Evolutionary conservation across 2,329 filamentous ascomycete species (phyloP), one percentile per base, ranked within the genome.

Genomic region (Sclerotinia glacialis): DNA sequence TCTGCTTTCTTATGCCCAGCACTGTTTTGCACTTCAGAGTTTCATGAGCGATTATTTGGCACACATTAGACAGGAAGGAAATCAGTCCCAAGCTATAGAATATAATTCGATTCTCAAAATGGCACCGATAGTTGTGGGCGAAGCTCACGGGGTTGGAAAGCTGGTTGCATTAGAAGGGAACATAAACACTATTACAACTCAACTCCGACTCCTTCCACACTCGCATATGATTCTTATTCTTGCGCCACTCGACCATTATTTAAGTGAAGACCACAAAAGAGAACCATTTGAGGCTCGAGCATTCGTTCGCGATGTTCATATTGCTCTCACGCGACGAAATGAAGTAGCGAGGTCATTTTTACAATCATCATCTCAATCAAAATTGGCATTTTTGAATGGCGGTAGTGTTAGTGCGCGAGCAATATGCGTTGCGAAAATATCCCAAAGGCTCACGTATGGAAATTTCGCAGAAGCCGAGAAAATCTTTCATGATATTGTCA

Each of bases 111-210:
- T 52, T 44, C 58, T 52, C 55, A 62, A 40, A 64, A 68, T 70
- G 67, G 26, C 62, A 31, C 53, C 61, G 34, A 55, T 31, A 18
- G 21, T 26, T 6, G 16, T 42, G 31, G 44, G 61, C 28, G 26
- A 61, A 23, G 49, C 65, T 28, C 40, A 61, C 44, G 23, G 46
- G 37, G 53, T 54, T 49, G 85, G 85, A 56, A 83, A 80, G 72
- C 76, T 89, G 64, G 80, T 89, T 63, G 85, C 86, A 69, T 82
- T 89, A 66, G 86, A 89, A 72, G 86, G 86, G 7, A 79, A 84
- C 42, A 72, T 76, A 31, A 82, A 86, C 55, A 77, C 80, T 40
- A 79, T 89, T 40, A 81, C 83, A 31, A 87, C 84, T 4, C 86
- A 89, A 71, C 77, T 89, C 49, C 82, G 82, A 56, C 79, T 89